Conservation (phyloP, 2,329 filamentous ascomycete genomes). For the Hymenoscyphus albidus region DNA sequence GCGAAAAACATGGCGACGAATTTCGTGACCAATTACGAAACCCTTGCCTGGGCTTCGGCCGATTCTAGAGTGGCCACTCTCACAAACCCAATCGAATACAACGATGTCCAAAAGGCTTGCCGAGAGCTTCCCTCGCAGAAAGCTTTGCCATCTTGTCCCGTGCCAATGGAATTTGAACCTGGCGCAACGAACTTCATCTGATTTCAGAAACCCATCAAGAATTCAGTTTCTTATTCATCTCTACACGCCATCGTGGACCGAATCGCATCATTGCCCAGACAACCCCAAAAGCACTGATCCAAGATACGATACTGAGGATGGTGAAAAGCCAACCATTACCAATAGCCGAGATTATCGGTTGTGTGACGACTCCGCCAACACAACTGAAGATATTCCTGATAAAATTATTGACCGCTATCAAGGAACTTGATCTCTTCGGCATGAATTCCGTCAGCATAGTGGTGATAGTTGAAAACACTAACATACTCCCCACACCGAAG, state of each 20-base stretch:
- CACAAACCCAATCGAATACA: slow-evolving; percentile 11
- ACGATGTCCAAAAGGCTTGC: slow-evolving; percentile 7
- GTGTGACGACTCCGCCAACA: slow-evolving; percentile 64
- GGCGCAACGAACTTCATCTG: slow-evolving; percentile 12
- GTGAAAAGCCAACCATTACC: slow-evolving; percentile 77
- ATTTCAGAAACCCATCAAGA: slow-evolving; percentile 5
- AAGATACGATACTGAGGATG: slow-evolving; percentile 50
- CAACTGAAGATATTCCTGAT: slow-evolving; percentile 74
- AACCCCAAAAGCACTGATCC: slow-evolving; percentile 53
- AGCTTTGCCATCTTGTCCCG: slow-evolving; percentile 5
- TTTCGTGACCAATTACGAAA: background rate
- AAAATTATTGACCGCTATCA: slow-evolving; percentile 79
- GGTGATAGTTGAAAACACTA: slow-evolving; percentile 48
- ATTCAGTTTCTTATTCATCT: slow-evolving; percentile 49
- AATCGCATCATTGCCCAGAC: slow-evolving; percentile 60
- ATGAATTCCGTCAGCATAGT: slow-evolving; percentile 87
- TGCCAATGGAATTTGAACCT: background rate
- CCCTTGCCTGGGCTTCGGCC: slow-evolving; percentile 9
- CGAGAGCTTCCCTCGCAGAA: background rate
- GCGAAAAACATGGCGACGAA: slow-evolving; percentile 13
- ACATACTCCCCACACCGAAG: slow-evolving; percentile 67
- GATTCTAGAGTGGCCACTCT: slow-evolving; percentile 14
- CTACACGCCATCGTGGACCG: slow-evolving; percentile 58
- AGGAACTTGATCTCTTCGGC: slow-evolving; percentile 64
- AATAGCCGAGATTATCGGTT: slow-evolving; percentile 66